These are phyloP conservation scores for Henckelia pumila DNA, from an alignment of 257 asterid species.

Conservation along the genomic window DNA sequence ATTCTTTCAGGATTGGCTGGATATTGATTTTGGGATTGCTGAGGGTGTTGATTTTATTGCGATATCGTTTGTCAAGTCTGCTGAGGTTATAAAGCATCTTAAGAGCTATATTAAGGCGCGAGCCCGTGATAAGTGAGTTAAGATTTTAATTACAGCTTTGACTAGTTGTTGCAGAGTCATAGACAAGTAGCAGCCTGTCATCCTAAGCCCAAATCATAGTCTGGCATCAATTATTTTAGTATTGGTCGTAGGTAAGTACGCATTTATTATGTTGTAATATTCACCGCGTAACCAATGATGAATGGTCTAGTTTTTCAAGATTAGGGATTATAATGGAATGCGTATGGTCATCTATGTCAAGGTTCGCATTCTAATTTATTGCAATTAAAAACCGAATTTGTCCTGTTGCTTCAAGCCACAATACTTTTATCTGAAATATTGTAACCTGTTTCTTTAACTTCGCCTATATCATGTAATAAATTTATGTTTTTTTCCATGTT, in stretches of 20 bases:
- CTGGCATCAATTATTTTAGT: neutral
- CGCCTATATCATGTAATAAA: neutral
- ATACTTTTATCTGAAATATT: neutral
- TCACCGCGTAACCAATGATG: neutral
- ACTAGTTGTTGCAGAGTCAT: slow-evolving; percentile 5
- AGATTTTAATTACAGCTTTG: slow-evolving; percentile 15
- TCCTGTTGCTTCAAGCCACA: neutral
- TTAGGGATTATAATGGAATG: neutral
- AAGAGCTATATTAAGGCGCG: slow-evolving; percentile 93
- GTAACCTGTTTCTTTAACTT: neutral
- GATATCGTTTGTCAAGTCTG: slow-evolving; percentile 97
- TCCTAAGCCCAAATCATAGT: neutral
- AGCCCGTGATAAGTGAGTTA: slow-evolving; percentile 80
- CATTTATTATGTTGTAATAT: neutral
- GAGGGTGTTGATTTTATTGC: slow-evolving; percentile 98
- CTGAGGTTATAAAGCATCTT: slow-evolving; percentile 93
- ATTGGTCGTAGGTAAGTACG: neutral
- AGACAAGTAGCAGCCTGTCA: neutral
- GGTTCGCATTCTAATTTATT: neutral
- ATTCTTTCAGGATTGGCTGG: slow-evolving; percentile 85
- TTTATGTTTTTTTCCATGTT: neutral
- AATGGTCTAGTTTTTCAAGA: too few species aligned
- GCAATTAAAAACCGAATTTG: neutral
- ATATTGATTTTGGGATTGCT: slow-evolving; percentile 94
- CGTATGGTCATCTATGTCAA: neutral